Conservation (phyloP, 1,284 basidiomycete genomes). For the Uromyces viciae-fabae region DNA sequence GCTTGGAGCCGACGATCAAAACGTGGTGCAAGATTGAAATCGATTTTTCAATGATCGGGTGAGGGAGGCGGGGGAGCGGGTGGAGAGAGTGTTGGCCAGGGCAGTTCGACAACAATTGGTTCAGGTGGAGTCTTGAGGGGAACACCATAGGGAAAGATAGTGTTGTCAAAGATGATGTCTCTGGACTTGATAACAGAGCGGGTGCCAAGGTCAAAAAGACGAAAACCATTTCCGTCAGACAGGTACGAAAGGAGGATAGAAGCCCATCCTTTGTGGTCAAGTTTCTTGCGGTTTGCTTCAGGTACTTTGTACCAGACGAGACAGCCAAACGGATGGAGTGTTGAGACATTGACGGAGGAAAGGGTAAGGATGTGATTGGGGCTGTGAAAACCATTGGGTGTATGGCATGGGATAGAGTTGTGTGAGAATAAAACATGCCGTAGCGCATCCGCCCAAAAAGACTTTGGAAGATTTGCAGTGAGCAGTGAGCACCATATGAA, state of each 20-base stretch:
- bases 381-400: neutral
- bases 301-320: neutral
- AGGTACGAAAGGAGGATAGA: neutral
- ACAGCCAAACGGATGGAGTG: slow-evolving; percentile 13
- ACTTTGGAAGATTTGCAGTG: neutral
- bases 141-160: neutral
- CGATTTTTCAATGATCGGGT: too few relatives aligned
- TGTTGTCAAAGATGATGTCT: neutral
- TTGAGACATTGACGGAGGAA: neutral
- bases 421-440: neutral
- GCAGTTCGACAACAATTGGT: neutral
- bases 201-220: neutral
- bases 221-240: neutral
- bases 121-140: neutral
- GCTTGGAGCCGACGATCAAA: neutral
- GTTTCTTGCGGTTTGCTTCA: neutral
- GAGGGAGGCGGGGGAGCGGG: neutral
- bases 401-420: neutral
- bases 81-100: neutral
- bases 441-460: neutral
- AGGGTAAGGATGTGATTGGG: neutral
- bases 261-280: neutral
- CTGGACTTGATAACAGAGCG: neutral
- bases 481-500: neutral
- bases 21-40: neutral